Evolutionary conservation across 2,329 filamentous ascomycete species (phyloP).

Genomic region (Penicillium sp.): DNA sequence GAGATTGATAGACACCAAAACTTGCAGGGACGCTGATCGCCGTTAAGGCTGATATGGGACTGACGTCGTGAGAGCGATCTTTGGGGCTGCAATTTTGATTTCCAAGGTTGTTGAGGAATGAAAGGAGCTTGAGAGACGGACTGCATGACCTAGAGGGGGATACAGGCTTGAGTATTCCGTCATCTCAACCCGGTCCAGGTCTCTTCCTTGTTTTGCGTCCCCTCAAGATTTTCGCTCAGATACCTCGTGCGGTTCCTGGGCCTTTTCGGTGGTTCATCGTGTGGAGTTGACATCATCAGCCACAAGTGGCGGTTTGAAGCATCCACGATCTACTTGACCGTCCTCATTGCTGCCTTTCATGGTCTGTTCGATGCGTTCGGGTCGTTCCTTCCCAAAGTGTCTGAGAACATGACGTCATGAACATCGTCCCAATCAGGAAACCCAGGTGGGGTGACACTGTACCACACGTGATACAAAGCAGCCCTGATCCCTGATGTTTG

Average conservation of each 20-base stretch:
- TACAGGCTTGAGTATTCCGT: conserved; percentile 13
- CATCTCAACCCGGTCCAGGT: conserved; percentile 3
- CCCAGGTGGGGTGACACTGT: neutral
- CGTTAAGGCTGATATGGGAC: conserved; percentile 13
- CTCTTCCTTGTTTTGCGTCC: conserved; percentile 13
- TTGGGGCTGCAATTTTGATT: conserved; percentile 3
- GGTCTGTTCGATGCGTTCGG: too few species aligned
- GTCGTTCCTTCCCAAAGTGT: neutral
- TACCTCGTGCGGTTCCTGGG: too few species aligned
- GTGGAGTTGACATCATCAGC: too few species aligned
- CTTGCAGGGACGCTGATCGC: neutral
- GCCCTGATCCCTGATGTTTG: conserved; percentile 1
- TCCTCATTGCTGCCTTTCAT: too few species aligned
- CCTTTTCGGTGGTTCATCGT: too few species aligned
- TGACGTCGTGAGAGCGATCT: conserved; percentile 13
- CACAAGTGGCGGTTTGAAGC: too few species aligned
- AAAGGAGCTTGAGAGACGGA: neutral
- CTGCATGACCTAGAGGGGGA: neutral
- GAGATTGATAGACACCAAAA: conserved; percentile 18
- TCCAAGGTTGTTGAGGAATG: conserved; percentile 5
- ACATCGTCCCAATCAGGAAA: conserved; percentile 1
- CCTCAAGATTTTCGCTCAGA: neutral
- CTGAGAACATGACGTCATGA: conserved; percentile 16
- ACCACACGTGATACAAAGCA: conserved; percentile 1
- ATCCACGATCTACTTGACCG: too few species aligned